These are phyloP conservation scores for Paspalum vaginatum DNA, from an alignment of 176 grass and related monocot genomes.

Conservation along the genomic window DNA sequence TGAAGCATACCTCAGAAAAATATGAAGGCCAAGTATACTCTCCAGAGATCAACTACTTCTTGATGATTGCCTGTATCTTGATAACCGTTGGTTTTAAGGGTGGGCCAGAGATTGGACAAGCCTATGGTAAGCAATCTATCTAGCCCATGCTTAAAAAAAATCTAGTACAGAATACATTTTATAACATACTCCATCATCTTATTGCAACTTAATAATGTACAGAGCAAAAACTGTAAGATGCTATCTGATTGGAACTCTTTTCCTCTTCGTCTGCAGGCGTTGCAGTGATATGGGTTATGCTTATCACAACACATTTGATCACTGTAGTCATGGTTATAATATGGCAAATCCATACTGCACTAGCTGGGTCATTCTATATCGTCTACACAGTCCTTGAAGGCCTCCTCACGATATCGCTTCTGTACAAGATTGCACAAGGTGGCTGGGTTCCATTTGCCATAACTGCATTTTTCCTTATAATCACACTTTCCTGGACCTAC, in stretches of 20 bases:
- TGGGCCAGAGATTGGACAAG: conserved; percentile 77
- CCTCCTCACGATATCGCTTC: conserved; percentile 65
- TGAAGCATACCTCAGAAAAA: conserved; percentile 71
- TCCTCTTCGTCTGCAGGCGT: conserved; percentile 53
- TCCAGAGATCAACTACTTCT: conserved; percentile 70
- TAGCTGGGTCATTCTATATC: conserved; percentile 47
- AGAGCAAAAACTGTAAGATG: too few species aligned
- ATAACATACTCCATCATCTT: too few species aligned
- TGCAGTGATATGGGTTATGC: conserved; percentile 88
- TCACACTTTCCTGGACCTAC: conserved; percentile 81
- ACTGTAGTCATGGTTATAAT: conserved; percentile 70
- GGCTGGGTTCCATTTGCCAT: conserved; percentile 87
- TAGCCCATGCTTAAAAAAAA: conserved; percentile 16
- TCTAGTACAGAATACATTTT: background rate
- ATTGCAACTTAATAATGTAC: too few species aligned
- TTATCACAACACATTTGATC: conserved; percentile 71
- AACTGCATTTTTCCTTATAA: conserved; percentile 61
- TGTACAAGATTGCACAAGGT: conserved; percentile 68
- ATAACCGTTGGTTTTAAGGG: conserved; percentile 74
- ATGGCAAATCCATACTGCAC: conserved; percentile 44
- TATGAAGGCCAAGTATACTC: conserved; percentile 83
- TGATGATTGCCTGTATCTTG: conserved; percentile 70
- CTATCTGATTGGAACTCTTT: background rate
- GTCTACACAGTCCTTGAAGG: conserved; percentile 57
- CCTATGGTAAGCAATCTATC: conserved; percentile 60